Conservation (phyloP, 2,329 filamentous ascomycete species). For the Colletotrichum eleusines region DNA sequence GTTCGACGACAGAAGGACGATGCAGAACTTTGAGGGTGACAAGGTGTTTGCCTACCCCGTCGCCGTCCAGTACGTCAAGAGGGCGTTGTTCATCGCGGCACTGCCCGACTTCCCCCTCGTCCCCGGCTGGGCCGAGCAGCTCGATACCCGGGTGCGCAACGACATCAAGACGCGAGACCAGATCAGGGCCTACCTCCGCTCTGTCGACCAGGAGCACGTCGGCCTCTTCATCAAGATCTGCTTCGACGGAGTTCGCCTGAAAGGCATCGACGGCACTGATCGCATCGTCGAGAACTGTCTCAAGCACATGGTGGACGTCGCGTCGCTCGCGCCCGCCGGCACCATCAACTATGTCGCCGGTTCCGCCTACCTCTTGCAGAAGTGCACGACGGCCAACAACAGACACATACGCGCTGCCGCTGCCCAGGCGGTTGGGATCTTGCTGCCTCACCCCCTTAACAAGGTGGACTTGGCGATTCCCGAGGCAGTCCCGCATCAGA, state of each 20-base stretch:
- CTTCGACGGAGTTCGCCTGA: constrained; percentile 67
- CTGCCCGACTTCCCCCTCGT: constrained; percentile 69
- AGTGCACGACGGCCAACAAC: constrained; percentile 77
- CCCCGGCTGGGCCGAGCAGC: constrained; percentile 85
- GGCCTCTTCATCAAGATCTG: constrained; percentile 64
- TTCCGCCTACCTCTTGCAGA: constrained; percentile 64
- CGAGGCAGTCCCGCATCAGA: constrained; percentile 47
- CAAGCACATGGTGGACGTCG: constrained; percentile 66
- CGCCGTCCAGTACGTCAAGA: constrained; percentile 76
- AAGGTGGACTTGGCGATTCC: constrained; percentile 50
- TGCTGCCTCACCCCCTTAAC: constrained; percentile 74
- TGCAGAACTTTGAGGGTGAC: constrained; percentile 62
- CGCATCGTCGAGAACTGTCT: constrained; percentile 61
- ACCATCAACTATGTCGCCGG: constrained; percentile 63
- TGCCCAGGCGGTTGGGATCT: constrained; percentile 79
- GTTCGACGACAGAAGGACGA: constrained; percentile 48
- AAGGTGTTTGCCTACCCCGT: constrained; percentile 71
- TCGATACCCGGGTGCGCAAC: constrained; percentile 79
- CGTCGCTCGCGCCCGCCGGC: constrained; percentile 63
- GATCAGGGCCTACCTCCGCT: constrained; percentile 66
- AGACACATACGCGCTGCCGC: constrained; percentile 74
- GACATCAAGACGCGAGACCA: constrained; percentile 73
- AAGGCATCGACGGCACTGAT: constrained; percentile 48
- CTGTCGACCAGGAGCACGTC: constrained; percentile 54
- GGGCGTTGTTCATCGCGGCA: constrained; percentile 64